Evolutionary conservation across 2,329 filamentous ascomycete genomes (phyloP).

Genomic region (Aspergillus caelatus): DNA sequence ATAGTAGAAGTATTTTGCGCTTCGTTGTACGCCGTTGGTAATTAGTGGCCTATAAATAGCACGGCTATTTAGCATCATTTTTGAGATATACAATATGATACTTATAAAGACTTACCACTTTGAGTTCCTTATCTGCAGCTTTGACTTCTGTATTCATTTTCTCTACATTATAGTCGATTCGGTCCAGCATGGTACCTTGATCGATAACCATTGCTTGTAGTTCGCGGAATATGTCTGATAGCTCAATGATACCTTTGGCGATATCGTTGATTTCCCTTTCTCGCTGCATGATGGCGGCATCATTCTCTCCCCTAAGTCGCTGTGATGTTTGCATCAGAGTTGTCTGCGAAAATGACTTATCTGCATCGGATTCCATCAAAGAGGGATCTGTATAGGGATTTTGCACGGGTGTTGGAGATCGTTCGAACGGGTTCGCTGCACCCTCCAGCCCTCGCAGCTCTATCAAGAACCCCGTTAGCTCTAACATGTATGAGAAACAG

Average conservation of each 20-base stretch:
- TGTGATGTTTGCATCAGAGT: constrained; percentile 79
- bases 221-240: constrained; percentile 95
- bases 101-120: constrained; percentile 57
- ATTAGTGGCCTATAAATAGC: constrained; percentile 62
- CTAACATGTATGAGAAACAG: not conserved
- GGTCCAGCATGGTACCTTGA: constrained; percentile 86
- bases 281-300: constrained; percentile 82
- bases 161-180: constrained; percentile 98
- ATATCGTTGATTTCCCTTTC: constrained; percentile 98
- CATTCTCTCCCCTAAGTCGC: constrained; percentile 63
- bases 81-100: not conserved
- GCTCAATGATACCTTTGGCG: constrained; percentile 94
- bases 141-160: constrained; percentile 93
- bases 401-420: constrained; percentile 53
- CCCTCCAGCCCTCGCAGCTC: constrained; percentile 75
- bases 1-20: constrained; percentile 87
- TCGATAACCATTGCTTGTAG: constrained; percentile 94
- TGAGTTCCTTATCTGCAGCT: constrained; percentile 87
- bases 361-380: constrained; percentile 88
- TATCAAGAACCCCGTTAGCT: constrained; percentile 38
- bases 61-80: constrained; percentile 1
- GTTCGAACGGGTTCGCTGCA: constrained; percentile 55
- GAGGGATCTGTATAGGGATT: constrained; percentile 82
- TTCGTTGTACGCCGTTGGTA: constrained; percentile 90
- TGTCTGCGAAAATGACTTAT: constrained; percentile 87